Percentiles rank a stretch among this genome's conserved stretches.
phyloP scores from a whole-genome alignment of 495 filamentous ascomycete species.

The Aspergillus kassunensis region DNA sequence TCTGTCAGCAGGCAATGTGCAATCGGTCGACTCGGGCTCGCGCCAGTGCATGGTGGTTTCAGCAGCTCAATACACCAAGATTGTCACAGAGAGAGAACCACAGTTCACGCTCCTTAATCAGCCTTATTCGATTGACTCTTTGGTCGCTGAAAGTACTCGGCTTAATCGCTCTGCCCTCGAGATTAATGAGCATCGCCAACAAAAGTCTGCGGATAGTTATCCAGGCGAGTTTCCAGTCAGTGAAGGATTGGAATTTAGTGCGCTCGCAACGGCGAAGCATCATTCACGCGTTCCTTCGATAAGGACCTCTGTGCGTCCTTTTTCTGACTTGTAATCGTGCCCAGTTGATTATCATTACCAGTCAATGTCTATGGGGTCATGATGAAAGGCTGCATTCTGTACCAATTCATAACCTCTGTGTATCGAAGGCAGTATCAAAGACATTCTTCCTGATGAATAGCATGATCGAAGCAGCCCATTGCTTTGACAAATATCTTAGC shows the following conservation, averaged over 20 bases:
- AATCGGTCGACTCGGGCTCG: conserved; percentile 1
- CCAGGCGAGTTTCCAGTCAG: conserved; percentile 36
- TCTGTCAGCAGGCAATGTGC: conserved; percentile 10
- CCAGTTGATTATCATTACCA: conserved; percentile 1
- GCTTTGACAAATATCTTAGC: conserved; percentile 64
- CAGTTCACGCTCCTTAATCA: conserved; percentile 8
- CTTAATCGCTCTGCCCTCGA: conserved; percentile 8
- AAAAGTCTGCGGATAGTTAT: conserved; percentile 31
- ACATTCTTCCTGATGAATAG: conserved; percentile 22
- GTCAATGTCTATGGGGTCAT: not conserved
- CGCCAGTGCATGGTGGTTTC: conserved; percentile 13
- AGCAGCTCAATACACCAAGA: conserved; percentile 13
- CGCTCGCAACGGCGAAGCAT: conserved; percentile 23
- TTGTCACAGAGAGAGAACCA: conserved; percentile 10
- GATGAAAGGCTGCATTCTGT: conserved; percentile 3
- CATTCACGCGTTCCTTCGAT: conserved; percentile 23
- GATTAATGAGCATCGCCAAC: conserved; percentile 3
- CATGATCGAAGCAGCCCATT: conserved; percentile 52
- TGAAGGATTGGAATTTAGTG: conserved; percentile 26
- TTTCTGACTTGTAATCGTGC: conserved; percentile 22
- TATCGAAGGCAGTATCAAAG: conserved; percentile 4
- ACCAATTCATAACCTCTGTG: conserved; percentile 1
- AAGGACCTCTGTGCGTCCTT: conserved; percentile 31
- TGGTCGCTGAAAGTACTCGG: not conserved
- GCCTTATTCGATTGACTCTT: conserved; percentile 13